phyloP scores from a whole-genome alignment of 2,329 filamentous ascomycete genomes.

The Colletotrichum sp. region DNA sequence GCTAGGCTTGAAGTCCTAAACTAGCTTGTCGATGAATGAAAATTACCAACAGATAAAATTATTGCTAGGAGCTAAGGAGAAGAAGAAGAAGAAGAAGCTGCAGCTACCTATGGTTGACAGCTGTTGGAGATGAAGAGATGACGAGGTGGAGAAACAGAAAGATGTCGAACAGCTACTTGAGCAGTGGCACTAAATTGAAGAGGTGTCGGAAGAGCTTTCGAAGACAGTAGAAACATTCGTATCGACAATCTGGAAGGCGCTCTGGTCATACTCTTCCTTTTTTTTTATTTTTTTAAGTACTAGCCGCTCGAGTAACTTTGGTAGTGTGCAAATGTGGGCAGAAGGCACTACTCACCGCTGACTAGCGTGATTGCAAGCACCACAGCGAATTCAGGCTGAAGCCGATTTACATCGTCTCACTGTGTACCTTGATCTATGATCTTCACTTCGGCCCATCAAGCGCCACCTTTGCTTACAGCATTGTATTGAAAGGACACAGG shows the following conservation, averaged over 20 bases:
- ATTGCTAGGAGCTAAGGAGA: not conserved
- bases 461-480: not conserved
- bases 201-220: not conserved
- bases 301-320: no score
- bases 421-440: not conserved
- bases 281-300: no score
- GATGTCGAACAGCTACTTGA: no score
- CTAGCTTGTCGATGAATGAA: not conserved
- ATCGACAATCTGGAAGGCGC: not conserved
- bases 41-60: not conserved
- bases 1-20: not conserved
- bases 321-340: no score
- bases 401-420: not conserved
- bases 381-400: not conserved
- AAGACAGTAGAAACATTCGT: no score
- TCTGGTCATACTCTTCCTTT: not conserved
- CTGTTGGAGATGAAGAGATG: not conserved
- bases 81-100: not conserved
- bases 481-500: not conserved
- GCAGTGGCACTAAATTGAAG: not conserved
- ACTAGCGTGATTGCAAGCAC: no score
- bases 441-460: not conserved
- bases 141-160: no score
- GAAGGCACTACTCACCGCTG: no score
- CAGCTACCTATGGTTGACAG: not conserved